These are phyloP conservation scores for Coccomyxa subellipsoidea DNA, from an alignment of 163 green algal species.

Conservation along the genomic window DNA sequence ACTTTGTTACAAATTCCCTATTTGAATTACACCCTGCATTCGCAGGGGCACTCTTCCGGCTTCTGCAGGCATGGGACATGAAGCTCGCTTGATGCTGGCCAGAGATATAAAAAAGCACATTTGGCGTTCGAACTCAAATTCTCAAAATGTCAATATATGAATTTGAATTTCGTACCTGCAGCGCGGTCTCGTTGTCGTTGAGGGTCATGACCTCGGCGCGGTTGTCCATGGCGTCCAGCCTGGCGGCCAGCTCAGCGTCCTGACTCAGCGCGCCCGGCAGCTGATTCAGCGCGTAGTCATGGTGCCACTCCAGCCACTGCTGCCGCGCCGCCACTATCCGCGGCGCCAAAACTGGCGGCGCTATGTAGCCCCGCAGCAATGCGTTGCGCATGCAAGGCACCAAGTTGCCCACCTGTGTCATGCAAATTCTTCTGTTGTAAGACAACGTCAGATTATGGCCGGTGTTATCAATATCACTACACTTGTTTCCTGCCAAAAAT, in stretches of 20 bases:
- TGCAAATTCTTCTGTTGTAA: neutral
- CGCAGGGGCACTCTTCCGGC: no score
- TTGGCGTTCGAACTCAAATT: neutral
- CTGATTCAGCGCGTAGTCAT: conserved; percentile 7
- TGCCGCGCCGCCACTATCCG: neutral
- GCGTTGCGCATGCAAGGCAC: neutral
- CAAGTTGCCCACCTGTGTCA: conserved; percentile 1
- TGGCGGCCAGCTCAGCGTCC: neutral
- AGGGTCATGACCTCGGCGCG: neutral
- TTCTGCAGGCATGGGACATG: neutral
- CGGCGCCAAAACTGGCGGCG: neutral
- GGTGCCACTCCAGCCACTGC: conserved; percentile 6
- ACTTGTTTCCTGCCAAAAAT: no score
- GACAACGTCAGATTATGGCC: no score
- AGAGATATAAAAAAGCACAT: no score
- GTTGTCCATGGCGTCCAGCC: neutral
- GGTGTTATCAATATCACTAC: no score
- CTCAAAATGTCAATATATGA: no score
- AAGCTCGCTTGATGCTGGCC: no score
- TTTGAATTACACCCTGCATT: neutral
- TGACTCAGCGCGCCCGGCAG: neutral
- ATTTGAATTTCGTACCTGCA: neutral
- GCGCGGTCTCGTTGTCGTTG: neutral
- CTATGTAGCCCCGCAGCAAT: neutral
- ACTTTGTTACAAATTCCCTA: no score